Evolutionary conservation across 345 rosid genomes (phyloP).

Genomic region (Xanthoceras sorbifolium): DNA sequence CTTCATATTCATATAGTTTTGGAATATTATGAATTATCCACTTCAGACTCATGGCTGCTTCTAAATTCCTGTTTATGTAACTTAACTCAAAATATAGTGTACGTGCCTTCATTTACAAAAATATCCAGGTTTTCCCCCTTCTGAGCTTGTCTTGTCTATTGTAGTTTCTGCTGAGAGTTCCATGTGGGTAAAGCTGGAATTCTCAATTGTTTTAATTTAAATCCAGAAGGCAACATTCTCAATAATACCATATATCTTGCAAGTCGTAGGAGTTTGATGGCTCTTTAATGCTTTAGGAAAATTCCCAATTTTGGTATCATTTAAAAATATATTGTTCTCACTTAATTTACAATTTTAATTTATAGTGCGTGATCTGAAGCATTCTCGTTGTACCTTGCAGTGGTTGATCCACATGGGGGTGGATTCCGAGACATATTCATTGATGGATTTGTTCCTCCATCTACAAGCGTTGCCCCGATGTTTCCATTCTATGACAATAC

Average conservation of each 20-base stretch:
- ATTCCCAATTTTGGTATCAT: neutral
- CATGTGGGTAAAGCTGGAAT: neutral
- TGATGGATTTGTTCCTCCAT: constrained; percentile 92
- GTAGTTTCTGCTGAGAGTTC: neutral
- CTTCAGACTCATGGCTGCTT: neutral
- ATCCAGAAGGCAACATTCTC: neutral
- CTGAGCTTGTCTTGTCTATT: neutral
- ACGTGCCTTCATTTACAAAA: neutral
- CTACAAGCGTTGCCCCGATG: constrained; percentile 87
- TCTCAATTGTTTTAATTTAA: neutral
- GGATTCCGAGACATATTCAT: constrained; percentile 72
- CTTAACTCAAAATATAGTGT: neutral
- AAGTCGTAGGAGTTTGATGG: neutral
- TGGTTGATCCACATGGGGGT: constrained; percentile 56
- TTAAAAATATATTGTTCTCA: neutral
- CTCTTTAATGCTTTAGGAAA: neutral
- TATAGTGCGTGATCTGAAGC: constrained; percentile 11
- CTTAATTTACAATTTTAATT: constrained; percentile 2
- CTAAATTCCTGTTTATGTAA: neutral
- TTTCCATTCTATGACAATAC: constrained; percentile 83
- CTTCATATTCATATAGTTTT: neutral
- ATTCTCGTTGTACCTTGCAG: constrained; percentile 36
- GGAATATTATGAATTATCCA: neutral
- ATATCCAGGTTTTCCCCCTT: neutral
- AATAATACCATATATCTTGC: neutral